phyloP scores from a whole-genome alignment of 148 eudicot species.

The Rhododendron henanense region DNA sequence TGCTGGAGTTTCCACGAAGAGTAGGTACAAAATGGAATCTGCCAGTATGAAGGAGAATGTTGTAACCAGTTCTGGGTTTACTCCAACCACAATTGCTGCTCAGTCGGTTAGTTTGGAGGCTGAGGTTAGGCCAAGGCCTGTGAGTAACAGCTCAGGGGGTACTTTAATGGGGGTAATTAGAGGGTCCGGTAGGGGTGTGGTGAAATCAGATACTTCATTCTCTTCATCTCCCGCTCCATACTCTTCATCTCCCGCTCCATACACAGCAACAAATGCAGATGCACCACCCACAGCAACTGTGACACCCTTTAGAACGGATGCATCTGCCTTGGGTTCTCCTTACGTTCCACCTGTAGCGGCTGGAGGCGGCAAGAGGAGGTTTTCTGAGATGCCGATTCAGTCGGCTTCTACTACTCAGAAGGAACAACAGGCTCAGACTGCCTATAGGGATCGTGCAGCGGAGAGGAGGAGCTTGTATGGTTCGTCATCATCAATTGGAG shows the following conservation, averaged over 20 bases:
- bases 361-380: conserved; percentile 85
- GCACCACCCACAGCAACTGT: conserved; percentile 21
- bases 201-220: conserved; percentile 50
- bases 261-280: conserved; percentile 32
- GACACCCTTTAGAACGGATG: conserved; percentile 79
- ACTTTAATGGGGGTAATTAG: conserved; percentile 81
- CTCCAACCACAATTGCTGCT: conserved; percentile 21
- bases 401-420: conserved; percentile 35
- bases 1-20: conserved; percentile 30
- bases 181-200: conserved; percentile 71
- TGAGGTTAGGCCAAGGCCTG: conserved; percentile 54
- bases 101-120: conserved; percentile 40
- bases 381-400: conserved; percentile 77
- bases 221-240: conserved; percentile 23
- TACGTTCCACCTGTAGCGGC: conserved; percentile 48
- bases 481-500: conserved; percentile 61
- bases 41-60: conserved; percentile 43
- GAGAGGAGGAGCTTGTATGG: conserved; percentile 96
- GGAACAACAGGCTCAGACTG: conserved; percentile 56
- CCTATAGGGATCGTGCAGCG: conserved; percentile 95
- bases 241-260: conserved; percentile 23
- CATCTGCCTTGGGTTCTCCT: conserved; percentile 74
- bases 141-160: conserved; percentile 56
- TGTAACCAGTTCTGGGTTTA: conserved; percentile 27
- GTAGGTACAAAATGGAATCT: conserved; percentile 39